Percentiles rank a stretch among this genome's conserved stretches.
Evolutionary conservation across 2,329 filamentous ascomycete species (phyloP).

Genomic region (Balansia obtecta): DNA sequence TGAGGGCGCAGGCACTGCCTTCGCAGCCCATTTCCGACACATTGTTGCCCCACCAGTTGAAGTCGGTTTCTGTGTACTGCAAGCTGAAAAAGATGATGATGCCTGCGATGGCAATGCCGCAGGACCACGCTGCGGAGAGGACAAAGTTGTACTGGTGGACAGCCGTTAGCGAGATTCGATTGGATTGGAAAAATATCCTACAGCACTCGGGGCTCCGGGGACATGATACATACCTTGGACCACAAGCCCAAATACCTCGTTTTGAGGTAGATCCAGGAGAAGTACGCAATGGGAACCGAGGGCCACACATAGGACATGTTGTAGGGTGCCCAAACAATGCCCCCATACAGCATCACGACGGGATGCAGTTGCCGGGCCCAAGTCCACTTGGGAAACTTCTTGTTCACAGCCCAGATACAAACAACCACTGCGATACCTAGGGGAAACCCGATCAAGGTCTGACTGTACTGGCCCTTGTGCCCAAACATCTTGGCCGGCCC

Average conservation of each 20-base stretch:
- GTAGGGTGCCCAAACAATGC: constrained; percentile 34
- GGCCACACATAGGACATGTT: constrained; percentile 40
- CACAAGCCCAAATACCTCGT: constrained; percentile 35
- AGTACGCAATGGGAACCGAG: constrained; percentile 37
- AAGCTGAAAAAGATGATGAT: constrained; percentile 42
- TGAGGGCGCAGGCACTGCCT: constrained; percentile 25
- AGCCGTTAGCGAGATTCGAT: neutral
- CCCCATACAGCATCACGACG: constrained; percentile 34
- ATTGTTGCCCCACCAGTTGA: constrained; percentile 39
- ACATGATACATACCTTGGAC: constrained; percentile 29
- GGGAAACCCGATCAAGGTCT: constrained; percentile 36
- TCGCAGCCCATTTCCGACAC: constrained; percentile 30
- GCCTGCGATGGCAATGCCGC: constrained; percentile 36
- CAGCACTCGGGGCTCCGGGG: too few relatives aligned
- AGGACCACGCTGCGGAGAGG: constrained; percentile 36
- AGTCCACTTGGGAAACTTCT: constrained; percentile 27
- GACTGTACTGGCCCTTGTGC: constrained; percentile 32
- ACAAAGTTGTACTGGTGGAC: constrained; percentile 39
- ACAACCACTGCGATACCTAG: constrained; percentile 33
- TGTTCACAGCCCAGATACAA: constrained; percentile 26
- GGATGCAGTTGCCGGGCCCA: constrained; percentile 34
- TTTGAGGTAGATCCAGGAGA: constrained; percentile 40
- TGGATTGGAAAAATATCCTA: neutral
- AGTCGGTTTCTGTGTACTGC: constrained; percentile 28
- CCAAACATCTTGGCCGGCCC: constrained; percentile 39